phyloP scores from a whole-genome alignment of 1,284 basidiomycete species.

The Boletus semigastroideus region DNA sequence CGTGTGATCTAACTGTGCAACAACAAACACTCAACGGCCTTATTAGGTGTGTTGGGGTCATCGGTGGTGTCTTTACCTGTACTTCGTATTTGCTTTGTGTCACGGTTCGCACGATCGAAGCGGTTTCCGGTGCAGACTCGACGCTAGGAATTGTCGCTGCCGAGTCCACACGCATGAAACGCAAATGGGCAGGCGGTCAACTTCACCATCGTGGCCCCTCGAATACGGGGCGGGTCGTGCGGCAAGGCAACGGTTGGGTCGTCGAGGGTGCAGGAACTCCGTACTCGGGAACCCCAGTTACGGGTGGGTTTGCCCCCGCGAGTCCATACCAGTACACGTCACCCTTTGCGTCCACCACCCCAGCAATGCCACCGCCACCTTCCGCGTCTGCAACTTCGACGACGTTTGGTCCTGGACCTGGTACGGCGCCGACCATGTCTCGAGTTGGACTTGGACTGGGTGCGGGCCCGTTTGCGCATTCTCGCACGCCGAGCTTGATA shows the following conservation, averaged over 20 bases:
- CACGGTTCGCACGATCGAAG: conserved; percentile 62
- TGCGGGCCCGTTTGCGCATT: conserved; percentile 29
- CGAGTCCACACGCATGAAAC: conserved; percentile 53
- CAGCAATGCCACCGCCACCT: conserved; percentile 4
- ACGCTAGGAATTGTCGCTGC: conserved; percentile 60
- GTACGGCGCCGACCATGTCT: conserved; percentile 32
- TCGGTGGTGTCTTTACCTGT: conserved; percentile 83
- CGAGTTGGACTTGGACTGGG: conserved; percentile 37
- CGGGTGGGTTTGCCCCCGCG: conserved; percentile 30
- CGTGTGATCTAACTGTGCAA: conserved; percentile 23
- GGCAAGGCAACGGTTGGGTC: conserved; percentile 45
- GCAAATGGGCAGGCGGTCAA: conserved; percentile 47
- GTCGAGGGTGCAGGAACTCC: conserved; percentile 37
- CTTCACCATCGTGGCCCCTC: conserved; percentile 41
- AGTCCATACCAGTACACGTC: conserved; percentile 37
- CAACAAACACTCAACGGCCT: background rate
- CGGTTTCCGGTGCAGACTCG: conserved; percentile 63
- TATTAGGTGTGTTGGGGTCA: conserved; percentile 65
- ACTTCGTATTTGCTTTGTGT: conserved; percentile 74
- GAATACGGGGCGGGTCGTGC: conserved; percentile 27
- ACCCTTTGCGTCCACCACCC: conserved; percentile 28
- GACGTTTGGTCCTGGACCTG: conserved; percentile 9
- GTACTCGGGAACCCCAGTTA: conserved; percentile 34
- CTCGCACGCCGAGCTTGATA: conserved; percentile 5
- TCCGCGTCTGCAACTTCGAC: background rate